Evolutionary conservation across 2,329 filamentous ascomycete genomes (phyloP).

Genomic region (Xylaria sp.): DNA sequence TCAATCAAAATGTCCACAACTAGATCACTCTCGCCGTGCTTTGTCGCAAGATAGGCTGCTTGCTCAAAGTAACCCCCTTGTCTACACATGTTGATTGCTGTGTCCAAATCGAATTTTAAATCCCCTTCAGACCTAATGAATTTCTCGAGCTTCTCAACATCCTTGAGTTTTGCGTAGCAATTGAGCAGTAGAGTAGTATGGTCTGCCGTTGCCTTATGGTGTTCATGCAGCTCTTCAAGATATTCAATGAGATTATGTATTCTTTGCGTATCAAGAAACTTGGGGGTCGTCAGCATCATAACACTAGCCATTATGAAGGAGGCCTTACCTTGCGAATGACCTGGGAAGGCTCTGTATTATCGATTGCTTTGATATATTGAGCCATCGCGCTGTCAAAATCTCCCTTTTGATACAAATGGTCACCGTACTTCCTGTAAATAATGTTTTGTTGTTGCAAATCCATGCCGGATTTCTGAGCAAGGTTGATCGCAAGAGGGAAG

Average conservation of each 20-base stretch:
- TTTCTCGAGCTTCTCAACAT: constrained; percentile 93
- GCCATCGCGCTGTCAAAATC: constrained; percentile 99
- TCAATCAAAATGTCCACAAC: constrained; percentile 97
- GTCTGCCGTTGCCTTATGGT: constrained; percentile 91
- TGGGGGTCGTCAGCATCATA: constrained; percentile 40
- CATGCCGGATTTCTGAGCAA: constrained; percentile 89
- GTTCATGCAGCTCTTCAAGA: constrained; percentile 94
- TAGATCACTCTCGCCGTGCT: constrained; percentile 92
- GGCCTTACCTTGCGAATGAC: constrained; percentile 84
- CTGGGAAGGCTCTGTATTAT: constrained; percentile 95
- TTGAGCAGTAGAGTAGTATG: constrained; percentile 95
- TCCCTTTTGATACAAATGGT: constrained; percentile 92
- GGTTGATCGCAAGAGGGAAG: constrained; percentile 89
- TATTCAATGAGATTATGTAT: constrained; percentile 99
- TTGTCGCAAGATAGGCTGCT: constrained; percentile 92
- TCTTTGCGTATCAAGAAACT: constrained; percentile 95
- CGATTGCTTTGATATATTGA: constrained; percentile 95
- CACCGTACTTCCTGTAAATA: constrained; percentile 93
- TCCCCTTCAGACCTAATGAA: constrained; percentile 97
- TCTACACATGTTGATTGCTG: constrained; percentile 95
- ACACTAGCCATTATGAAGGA: not conserved
- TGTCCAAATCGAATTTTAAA: constrained; percentile 96
- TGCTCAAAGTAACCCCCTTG: constrained; percentile 98
- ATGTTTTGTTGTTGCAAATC: constrained; percentile 84
- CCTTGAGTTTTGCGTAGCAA: constrained; percentile 97